Percentiles rank a stretch among this genome's conserved stretches.
Evolutionary conservation across 495 filamentous ascomycete genomes (phyloP).

Genomic region (Aspergillus egyptiacus): DNA sequence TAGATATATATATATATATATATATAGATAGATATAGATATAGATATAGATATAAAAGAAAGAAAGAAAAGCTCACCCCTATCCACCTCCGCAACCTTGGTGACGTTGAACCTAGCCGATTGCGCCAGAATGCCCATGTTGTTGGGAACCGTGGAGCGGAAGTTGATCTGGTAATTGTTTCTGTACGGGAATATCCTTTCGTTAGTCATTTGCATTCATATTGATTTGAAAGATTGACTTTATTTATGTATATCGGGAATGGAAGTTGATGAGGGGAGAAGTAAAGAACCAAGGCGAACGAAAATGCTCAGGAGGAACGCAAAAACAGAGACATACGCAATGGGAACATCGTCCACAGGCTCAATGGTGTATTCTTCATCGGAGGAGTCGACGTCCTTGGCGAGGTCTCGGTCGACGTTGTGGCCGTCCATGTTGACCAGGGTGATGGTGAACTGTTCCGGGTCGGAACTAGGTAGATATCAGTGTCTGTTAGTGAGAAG

Average conservation of each 20-base stretch:
- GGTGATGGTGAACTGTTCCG: slow-evolving; percentile 21
- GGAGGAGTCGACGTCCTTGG: slow-evolving; percentile 21
- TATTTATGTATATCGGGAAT: not conserved
- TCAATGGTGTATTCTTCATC: slow-evolving; percentile 19
- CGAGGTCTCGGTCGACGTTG: slow-evolving; percentile 35
- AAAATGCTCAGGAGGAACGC: too few species aligned
- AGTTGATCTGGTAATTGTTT: slow-evolving; percentile 32
- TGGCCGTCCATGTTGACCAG: slow-evolving; percentile 26
- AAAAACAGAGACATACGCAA: slow-evolving; percentile 25
- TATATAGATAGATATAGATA: too few species aligned
- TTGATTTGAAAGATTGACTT: too few species aligned
- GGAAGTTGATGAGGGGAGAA: not conserved
- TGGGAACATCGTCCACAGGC: slow-evolving; percentile 14
- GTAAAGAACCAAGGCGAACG: not conserved
- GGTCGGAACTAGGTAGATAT: slow-evolving; percentile 25
- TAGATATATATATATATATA: too few species aligned
- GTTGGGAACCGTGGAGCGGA: slow-evolving; percentile 19
- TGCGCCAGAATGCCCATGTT: slow-evolving; percentile 34
- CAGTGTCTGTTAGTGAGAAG: not conserved
- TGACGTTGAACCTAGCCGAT: slow-evolving; percentile 28
- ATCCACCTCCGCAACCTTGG: slow-evolving; percentile 15
- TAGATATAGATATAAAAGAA: not conserved
- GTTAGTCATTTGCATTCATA: not conserved
- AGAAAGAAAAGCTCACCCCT: slow-evolving; percentile 16
- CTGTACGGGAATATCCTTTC: slow-evolving; percentile 3